A percentile compares a stretch with the other conserved stretches of the same genome.
These are phyloP conservation scores for Tricholomella constricta DNA, from an alignment of 768 basidiomycete genomes.

Conservation along the genomic window DNA sequence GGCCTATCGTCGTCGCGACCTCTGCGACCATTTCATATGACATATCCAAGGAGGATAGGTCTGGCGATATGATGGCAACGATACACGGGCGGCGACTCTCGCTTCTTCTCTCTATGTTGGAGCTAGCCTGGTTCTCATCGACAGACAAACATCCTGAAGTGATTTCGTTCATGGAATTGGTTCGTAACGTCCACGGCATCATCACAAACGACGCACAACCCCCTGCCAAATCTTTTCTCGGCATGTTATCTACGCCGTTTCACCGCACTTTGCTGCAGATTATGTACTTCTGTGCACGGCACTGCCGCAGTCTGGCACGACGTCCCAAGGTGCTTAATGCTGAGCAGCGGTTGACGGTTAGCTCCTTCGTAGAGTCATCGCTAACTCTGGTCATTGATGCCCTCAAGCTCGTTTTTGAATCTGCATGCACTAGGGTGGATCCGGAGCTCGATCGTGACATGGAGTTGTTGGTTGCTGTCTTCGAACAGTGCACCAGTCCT, in stretches of 20 bases:
- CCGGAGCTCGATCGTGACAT: conserved; percentile 77
- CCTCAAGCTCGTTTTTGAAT: conserved; percentile 62
- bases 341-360: conserved; percentile 61
- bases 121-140: conserved; percentile 75
- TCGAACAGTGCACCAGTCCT: conserved; percentile 73
- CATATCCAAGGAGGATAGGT: conserved; percentile 67
- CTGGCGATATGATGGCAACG: conserved; percentile 82
- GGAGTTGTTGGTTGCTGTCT: conserved; percentile 79
- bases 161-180: conserved; percentile 60
- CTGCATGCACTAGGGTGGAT: conserved; percentile 58
- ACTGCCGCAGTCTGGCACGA: conserved; percentile 52
- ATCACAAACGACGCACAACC: conserved; percentile 75
- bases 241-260: conserved; percentile 64
- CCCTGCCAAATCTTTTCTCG: conserved; percentile 72
- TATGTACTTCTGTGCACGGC: conserved; percentile 73
- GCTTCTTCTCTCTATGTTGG: conserved; percentile 75
- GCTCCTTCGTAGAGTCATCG: conserved; percentile 60
- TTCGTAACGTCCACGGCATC: conserved; percentile 62
- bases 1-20: conserved; percentile 56
- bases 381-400: conserved; percentile 71
- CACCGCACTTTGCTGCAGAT: conserved; percentile 82
- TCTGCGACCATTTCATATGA: conserved; percentile 66
- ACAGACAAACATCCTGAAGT: conserved; percentile 56
- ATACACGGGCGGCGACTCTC: conserved; percentile 77
- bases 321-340: conserved; percentile 55